phyloP scores from a whole-genome alignment of 208 protist species.

The Angomonas ambiguus region DNA sequence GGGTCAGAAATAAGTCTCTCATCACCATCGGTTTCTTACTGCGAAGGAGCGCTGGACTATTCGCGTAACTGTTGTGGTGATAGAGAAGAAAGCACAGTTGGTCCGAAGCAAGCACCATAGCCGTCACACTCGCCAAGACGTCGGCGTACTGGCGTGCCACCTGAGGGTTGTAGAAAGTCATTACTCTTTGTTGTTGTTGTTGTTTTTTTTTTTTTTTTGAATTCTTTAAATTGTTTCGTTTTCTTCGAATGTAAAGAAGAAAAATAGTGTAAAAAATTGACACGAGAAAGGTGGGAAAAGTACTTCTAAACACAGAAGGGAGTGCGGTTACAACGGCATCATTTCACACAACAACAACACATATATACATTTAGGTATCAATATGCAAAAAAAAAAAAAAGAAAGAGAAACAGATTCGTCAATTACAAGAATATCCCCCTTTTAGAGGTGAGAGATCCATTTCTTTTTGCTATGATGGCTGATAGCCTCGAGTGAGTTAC shows the following conservation, averaged over 20 bases:
- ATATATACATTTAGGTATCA: background rate
- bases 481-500: slow-evolving; percentile 32
- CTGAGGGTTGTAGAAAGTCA: background rate
- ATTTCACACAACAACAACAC: background rate
- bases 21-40: slow-evolving; percentile 81
- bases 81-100: slow-evolving; percentile 75
- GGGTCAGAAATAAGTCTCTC: slow-evolving; percentile 82
- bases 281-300: background rate
- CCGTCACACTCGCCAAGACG: slow-evolving; percentile 41
- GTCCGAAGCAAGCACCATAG: slow-evolving; percentile 60
- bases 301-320: background rate
- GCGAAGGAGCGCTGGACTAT: slow-evolving; percentile 70
- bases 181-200: background rate
- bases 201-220: background rate
- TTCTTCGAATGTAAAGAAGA: background rate
- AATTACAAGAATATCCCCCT: too few relatives aligned
- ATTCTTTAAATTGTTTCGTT: background rate
- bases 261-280: background rate
- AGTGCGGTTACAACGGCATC: too few relatives aligned
- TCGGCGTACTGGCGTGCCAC: slow-evolving; percentile 16
- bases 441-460: slow-evolving; percentile 1
- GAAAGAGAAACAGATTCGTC: slow-evolving; percentile 13
- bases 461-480: slow-evolving; percentile 12
- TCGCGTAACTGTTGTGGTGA: slow-evolving; percentile 79
- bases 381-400: slow-evolving; percentile 21